Evolutionary conservation across 805 yeast species (phyloP).

Genomic region (Nakazawaea sp.): DNA sequence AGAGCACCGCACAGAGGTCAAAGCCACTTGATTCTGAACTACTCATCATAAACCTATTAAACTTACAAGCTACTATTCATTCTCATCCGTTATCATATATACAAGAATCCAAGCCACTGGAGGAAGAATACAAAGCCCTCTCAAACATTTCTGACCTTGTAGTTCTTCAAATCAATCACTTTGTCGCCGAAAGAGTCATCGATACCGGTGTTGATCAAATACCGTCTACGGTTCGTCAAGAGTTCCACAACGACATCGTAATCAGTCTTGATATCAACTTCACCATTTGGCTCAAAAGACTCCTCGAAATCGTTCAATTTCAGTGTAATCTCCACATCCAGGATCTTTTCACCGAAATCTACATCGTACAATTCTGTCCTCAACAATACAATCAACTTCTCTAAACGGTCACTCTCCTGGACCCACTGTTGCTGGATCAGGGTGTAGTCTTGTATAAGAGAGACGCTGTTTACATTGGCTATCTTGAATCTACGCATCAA

Average conservation of each 20-base stretch:
- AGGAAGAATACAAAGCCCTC: no score
- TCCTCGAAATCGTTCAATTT: neutral
- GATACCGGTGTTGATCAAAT: conserved; percentile 2
- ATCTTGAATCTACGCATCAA: neutral
- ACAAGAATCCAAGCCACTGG: no score
- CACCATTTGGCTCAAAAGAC: no score
- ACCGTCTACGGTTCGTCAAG: neutral
- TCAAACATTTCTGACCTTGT: conserved; percentile 2
- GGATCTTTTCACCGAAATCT: neutral
- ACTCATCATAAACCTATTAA: no score
- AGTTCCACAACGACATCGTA: conserved; percentile 5
- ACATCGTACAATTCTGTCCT: neutral
- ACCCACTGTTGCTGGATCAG: conserved; percentile 5
- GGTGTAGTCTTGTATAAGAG: neutral
- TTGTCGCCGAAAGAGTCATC: neutral
- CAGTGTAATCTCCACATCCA: conserved; percentile 1
- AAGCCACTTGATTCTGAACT: no score
- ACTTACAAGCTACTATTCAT: no score
- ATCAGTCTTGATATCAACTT: neutral
- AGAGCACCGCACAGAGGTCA: no score
- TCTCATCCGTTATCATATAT: no score
- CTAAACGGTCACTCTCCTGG: neutral
- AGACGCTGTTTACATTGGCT: neutral
- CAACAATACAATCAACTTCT: neutral
- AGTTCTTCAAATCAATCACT: conserved; percentile 7